A percentile compares a stretch with the other conserved stretches of the same genome.
These are phyloP conservation scores for Talaromyces adpressus DNA, from an alignment of 495 filamentous ascomycete species.

Conservation along the genomic window DNA sequence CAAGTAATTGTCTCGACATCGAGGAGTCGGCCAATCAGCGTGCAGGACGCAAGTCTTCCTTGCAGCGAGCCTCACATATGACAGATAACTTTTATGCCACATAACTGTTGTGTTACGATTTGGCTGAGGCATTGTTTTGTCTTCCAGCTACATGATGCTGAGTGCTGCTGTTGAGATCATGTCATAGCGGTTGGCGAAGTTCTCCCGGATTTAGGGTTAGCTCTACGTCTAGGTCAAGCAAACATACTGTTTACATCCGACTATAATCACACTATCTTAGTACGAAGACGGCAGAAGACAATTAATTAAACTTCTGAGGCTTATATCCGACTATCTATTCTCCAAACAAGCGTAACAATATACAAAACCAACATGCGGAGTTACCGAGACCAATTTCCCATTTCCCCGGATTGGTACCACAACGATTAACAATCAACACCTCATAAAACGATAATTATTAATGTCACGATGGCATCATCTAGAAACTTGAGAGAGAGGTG, in stretches of 20 bases:
- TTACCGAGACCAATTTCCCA: background rate
- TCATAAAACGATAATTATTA: background rate
- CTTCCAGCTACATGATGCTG: too few species aligned
- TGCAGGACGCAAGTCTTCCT: too few species aligned
- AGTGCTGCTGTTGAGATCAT: too few species aligned
- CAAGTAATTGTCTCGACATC: background rate
- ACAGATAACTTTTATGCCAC: too few species aligned
- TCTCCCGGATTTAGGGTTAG: too few species aligned
- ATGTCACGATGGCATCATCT: background rate
- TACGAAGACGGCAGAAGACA: too few species aligned
- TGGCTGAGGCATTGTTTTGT: too few species aligned
- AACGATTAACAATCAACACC: background rate
- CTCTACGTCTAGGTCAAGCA: background rate
- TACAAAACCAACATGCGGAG: background rate
- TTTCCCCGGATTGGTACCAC: background rate
- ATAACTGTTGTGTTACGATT: too few species aligned
- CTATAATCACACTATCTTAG: background rate
- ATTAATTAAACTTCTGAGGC: too few species aligned
- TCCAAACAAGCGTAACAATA: background rate
- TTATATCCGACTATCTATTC: background rate
- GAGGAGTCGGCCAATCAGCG: background rate
- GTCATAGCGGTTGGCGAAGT: too few species aligned
- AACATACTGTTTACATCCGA: too few species aligned
- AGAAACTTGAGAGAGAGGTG: background rate
- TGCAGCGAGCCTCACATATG: too few species aligned